Base-by-base conservation (phyloP, 768 basidiomycete species). In the Dendrothele bispora region DNA sequence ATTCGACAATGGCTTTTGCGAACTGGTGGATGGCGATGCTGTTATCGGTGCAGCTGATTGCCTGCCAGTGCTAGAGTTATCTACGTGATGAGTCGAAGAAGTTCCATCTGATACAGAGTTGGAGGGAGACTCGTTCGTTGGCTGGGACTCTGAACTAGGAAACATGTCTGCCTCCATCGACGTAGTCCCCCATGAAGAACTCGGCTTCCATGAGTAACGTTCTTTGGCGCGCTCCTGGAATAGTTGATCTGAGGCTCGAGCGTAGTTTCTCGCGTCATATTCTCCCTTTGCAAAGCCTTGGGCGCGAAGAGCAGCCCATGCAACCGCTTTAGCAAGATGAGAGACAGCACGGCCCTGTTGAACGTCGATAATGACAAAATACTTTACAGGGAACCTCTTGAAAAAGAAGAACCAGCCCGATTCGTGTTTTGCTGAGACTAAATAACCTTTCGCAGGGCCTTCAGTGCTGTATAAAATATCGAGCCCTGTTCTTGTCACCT, bases 281-380 rank as follows among this genome's bases (percentile, higher is more conserved):
- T 49, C 55, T 5, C 65, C 66, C 12, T 53, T 22, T 2, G 47
- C 65, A 18, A 59, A 57, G 6, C 61, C 61, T 2, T 48, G 28
- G 6, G 67, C 67, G 14, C 60, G 54, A 15, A 68, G 51, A 2
- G 67, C 67, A 0, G 61, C 61, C 62, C 64, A 65, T 8, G 64
- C 54, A 4, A 65, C 58, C 7, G 59, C 45, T 15, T 47, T 41
- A 17, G 52, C 54, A 15, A 63, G 39, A 12, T 43, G 18, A 7
- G 44, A 43, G 30, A 41, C 21, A 22, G 61, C 42, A 10, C 46
- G 42, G 18, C 50, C 42, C 3, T 62, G 54, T 7, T 41, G 38
- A 2, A 61, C 54, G 29, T 56, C 54, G 22, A 61, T 27, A 18
- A 68, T 65, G 3, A 64, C 59, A 43, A 68, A 57, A 42, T 63